phyloP scores from a whole-genome alignment of 1,139 yeast genomes.

The Diutina scorzettiae region DNA sequence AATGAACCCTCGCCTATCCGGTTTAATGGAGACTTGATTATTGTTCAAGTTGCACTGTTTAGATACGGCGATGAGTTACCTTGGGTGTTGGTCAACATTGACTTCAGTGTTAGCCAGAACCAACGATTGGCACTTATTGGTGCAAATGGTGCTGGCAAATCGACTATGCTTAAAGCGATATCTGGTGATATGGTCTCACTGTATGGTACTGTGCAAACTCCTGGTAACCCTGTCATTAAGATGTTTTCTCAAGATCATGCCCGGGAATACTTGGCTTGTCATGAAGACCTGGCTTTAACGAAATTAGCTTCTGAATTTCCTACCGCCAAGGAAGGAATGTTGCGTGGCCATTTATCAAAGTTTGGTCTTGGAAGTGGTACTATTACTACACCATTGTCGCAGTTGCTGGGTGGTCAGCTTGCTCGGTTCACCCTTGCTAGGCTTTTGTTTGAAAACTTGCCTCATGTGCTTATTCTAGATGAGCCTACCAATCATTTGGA shows the following conservation, averaged over 20 bases:
- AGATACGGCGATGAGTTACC: neutral
- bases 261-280: neutral
- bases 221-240: conserved; percentile 3
- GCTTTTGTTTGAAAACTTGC: conserved; percentile 2
- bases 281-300: neutral
- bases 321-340: neutral
- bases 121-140: conserved; percentile 1
- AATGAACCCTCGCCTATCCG: neutral
- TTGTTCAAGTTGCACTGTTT: conserved; percentile 1
- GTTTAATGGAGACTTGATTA: neutral
- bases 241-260: neutral
- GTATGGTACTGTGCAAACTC: conserved; percentile 1
- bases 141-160: conserved; percentile 5
- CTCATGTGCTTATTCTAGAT: neutral
- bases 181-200: neutral
- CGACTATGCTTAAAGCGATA: neutral
- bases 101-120: neutral
- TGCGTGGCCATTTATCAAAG: conserved; percentile 1
- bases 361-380: neutral
- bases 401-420: conserved; percentile 1
- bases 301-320: neutral
- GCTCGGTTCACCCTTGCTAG: conserved; percentile 1
- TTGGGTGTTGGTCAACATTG: neutral
- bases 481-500: conserved; percentile 5
- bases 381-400: neutral